phyloP scores from a whole-genome alignment of 2,329 filamentous ascomycete genomes.

The Trichoderma atrobrunneum region DNA sequence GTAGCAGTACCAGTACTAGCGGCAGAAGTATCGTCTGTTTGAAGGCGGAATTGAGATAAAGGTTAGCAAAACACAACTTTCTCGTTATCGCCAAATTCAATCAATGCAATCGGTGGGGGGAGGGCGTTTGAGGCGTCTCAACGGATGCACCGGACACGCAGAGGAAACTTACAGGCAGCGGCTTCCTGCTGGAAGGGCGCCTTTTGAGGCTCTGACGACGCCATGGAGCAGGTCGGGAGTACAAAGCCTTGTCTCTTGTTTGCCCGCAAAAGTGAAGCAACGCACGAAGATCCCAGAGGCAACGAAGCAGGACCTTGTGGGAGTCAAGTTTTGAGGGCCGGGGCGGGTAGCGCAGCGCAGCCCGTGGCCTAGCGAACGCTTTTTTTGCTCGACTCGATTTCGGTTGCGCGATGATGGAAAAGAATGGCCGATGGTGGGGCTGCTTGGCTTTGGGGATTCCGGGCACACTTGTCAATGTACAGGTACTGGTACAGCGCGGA shows the following conservation, averaged over 20 bases:
- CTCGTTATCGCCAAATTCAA: not conserved
- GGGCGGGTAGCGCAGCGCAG: slow-evolving; percentile 16
- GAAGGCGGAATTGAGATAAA: not conserved
- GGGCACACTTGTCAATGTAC: not conserved
- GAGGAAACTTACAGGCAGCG: slow-evolving; percentile 21
- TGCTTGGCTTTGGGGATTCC: not conserved
- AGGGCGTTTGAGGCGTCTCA: not conserved
- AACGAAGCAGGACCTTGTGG: slow-evolving; percentile 4
- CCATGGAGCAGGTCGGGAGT: slow-evolving; percentile 18
- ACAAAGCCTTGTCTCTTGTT: not conserved
- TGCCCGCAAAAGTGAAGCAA: not conserved
- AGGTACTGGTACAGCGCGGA: not conserved
- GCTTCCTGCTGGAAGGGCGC: slow-evolving; percentile 18
- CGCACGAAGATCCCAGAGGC: not conserved
- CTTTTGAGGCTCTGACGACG: slow-evolving; percentile 19
- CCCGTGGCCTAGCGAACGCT: slow-evolving; percentile 8
- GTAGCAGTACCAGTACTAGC: not conserved
- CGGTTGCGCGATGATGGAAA: slow-evolving; percentile 11
- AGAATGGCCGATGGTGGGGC: slow-evolving; percentile 16
- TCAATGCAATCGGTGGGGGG: not conserved
- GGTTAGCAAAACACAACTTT: not conserved
- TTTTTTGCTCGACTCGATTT: not conserved
- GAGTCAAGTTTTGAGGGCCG: slow-evolving; percentile 16
- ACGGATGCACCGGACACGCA: slow-evolving; percentile 9
- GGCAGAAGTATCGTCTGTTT: not conserved